These are phyloP conservation scores for Acaromyces ingoldii DNA, from an alignment of 1,284 basidiomycete species.

Conservation along the genomic window DNA sequence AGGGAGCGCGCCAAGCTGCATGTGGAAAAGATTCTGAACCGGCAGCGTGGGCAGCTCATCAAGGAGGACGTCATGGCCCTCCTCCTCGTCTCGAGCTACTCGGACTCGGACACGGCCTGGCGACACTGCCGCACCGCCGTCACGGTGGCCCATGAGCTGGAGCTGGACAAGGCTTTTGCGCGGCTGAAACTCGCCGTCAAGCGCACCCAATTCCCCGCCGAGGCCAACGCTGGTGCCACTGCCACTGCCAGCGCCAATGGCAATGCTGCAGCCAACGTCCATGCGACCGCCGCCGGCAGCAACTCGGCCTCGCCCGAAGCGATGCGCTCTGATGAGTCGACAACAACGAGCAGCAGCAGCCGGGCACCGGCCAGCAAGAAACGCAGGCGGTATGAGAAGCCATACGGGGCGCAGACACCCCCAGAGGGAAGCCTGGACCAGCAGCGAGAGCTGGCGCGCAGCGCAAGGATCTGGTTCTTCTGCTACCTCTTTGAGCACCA, in stretches of 20 bases:
- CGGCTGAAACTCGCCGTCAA: conserved; percentile 60
- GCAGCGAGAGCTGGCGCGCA: conserved; percentile 19
- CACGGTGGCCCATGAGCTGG: conserved; percentile 88
- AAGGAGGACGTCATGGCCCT: conserved; percentile 94
- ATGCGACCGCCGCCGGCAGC: too few species aligned
- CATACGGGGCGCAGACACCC: too few species aligned
- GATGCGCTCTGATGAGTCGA: too few species aligned
- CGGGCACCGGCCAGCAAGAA: conserved; percentile 12
- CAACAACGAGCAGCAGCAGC: conserved; percentile 3
- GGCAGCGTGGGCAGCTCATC: conserved; percentile 67
- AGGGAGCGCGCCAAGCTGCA: conserved; percentile 90
- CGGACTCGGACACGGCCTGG: conserved; percentile 75
- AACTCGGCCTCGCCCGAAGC: too few species aligned
- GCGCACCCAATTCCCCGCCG: conserved; percentile 6
- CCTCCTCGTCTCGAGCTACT: conserved; percentile 84
- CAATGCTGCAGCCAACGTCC: neutral
- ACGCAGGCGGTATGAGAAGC: too few species aligned
- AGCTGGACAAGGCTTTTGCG: conserved; percentile 80
- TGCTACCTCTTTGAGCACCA: conserved; percentile 79
- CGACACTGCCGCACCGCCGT: conserved; percentile 84
- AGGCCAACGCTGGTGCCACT: conserved; percentile 15
- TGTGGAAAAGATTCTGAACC: conserved; percentile 82
- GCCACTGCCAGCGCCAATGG: conserved; percentile 12
- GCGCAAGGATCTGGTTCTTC: conserved; percentile 83
- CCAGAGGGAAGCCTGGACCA: too few species aligned